Conservation (phyloP, 805 yeast genomes). For the Phaffomyces antillensis region DNA sequence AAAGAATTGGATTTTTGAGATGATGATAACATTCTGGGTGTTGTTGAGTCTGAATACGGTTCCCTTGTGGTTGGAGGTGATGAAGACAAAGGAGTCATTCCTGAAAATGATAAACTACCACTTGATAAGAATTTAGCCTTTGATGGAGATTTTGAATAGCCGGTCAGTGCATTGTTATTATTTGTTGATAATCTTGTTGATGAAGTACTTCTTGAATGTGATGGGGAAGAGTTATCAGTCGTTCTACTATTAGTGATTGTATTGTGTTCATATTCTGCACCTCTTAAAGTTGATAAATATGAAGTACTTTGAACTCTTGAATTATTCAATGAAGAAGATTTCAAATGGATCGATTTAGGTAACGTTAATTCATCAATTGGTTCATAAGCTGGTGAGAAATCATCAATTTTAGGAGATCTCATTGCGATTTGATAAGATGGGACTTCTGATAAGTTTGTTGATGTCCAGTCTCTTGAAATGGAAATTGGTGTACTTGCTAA, state of each 20-base stretch:
- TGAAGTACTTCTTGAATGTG: constrained; percentile 17
- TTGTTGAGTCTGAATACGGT: neutral
- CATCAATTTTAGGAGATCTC: constrained; percentile 42
- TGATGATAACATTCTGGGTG: neutral
- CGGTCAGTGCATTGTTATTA: neutral
- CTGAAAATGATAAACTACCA: constrained; percentile 1
- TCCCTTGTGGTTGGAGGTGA: constrained; percentile 6
- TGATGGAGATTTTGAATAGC: constrained; percentile 9
- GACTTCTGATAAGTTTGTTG: constrained; percentile 51
- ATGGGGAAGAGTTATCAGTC: constrained; percentile 16
- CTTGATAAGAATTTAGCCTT: constrained; percentile 1
- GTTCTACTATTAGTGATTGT: constrained; percentile 5
- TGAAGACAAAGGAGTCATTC: constrained; percentile 7
- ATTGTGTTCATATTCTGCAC: constrained; percentile 7
- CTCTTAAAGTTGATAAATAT: constrained; percentile 16
- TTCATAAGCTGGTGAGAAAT: constrained; percentile 64
- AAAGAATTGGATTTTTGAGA: constrained; percentile 19
- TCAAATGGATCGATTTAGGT: constrained; percentile 23
- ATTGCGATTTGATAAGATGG: constrained; percentile 84
- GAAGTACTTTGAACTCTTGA: constrained; percentile 23
- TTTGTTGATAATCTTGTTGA: constrained; percentile 3
- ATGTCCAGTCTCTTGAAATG: constrained; percentile 31
- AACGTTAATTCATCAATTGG: constrained; percentile 19
- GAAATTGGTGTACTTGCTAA: constrained; percentile 5
- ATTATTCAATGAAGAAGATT: constrained; percentile 20